Percentiles rank a stretch among this genome's conserved stretches.
These are phyloP conservation scores for Psilocybe cyanescens DNA, from an alignment of 768 basidiomycete species.

Conservation along the genomic window DNA sequence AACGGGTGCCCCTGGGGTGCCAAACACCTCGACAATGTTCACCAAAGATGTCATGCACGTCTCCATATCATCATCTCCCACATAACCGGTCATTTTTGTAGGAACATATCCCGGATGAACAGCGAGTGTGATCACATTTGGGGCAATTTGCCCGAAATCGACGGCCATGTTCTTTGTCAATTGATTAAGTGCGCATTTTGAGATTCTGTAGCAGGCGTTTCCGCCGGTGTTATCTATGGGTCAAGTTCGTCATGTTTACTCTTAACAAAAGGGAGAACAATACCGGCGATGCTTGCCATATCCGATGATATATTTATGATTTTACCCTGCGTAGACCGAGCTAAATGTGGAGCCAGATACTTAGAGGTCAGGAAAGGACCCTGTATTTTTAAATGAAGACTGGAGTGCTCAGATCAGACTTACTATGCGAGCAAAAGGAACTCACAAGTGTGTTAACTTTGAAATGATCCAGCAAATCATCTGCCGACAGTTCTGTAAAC, in stretches of 20 bases:
- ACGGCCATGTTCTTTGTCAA: constrained; percentile 5
- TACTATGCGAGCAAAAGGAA: background rate
- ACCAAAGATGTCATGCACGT: background rate
- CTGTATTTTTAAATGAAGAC: background rate
- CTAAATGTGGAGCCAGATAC: background rate
- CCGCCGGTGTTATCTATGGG: constrained; percentile 7
- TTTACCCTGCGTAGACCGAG: background rate
- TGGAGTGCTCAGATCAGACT: background rate
- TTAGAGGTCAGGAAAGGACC: constrained; percentile 9
- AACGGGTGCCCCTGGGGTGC: background rate
- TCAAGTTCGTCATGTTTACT: background rate
- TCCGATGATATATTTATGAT: constrained; percentile 11
- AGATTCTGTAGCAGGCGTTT: constrained; percentile 10
- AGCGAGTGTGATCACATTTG: constrained; percentile 4
- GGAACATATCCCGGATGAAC: constrained; percentile 10
- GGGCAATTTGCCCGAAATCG: background rate
- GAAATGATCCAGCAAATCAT: constrained; percentile 9
- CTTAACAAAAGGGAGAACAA: background rate
- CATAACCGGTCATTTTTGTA: constrained; percentile 6
- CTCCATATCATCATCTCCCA: constrained; percentile 8
- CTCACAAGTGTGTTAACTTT: constrained; percentile 9
- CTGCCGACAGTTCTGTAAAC: constrained; percentile 5
- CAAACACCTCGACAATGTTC: constrained; percentile 1
- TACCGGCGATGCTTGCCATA: constrained; percentile 11
- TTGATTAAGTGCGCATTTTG: constrained; percentile 10